Conservation (phyloP, 106 monocot genomes). For the Phalaenopsis aphrodite region DNA sequence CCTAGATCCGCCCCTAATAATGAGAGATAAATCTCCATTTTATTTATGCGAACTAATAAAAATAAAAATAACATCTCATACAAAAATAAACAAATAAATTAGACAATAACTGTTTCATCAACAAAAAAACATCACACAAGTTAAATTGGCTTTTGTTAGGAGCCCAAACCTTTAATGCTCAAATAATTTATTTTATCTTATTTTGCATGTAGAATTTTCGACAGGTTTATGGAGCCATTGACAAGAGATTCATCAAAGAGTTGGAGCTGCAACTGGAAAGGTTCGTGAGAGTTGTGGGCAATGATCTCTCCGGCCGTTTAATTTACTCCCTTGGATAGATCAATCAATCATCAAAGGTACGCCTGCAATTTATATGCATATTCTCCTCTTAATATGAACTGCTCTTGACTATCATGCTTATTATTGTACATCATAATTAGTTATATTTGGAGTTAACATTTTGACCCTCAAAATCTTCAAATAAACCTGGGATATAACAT, state of each 20-base stretch:
- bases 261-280: slow-evolving; percentile 41
- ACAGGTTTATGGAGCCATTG: slow-evolving; percentile 30
- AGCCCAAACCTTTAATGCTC: too few species aligned
- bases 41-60: too few species aligned
- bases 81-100: too few species aligned
- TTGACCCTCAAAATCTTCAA: too few species aligned
- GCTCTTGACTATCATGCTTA: background rate
- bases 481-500: too few species aligned
- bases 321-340: slow-evolving; percentile 39
- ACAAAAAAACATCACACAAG: too few species aligned
- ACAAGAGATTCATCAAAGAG: slow-evolving; percentile 13
- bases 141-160: too few species aligned
- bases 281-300: slow-evolving; percentile 39
- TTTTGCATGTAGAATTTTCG: slow-evolving; percentile 31
- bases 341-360: background rate
- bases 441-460: background rate
- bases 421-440: background rate
- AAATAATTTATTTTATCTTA: background rate
- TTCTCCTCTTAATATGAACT: background rate
- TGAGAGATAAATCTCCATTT: too few species aligned
- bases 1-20: too few species aligned
- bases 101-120: too few species aligned
- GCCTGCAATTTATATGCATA: too few species aligned
- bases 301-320: slow-evolving; percentile 33
- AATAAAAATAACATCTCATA: too few species aligned